Evolutionary conservation across 768 basidiomycete genomes (phyloP).

Genomic region (Lenzites betulinus): DNA sequence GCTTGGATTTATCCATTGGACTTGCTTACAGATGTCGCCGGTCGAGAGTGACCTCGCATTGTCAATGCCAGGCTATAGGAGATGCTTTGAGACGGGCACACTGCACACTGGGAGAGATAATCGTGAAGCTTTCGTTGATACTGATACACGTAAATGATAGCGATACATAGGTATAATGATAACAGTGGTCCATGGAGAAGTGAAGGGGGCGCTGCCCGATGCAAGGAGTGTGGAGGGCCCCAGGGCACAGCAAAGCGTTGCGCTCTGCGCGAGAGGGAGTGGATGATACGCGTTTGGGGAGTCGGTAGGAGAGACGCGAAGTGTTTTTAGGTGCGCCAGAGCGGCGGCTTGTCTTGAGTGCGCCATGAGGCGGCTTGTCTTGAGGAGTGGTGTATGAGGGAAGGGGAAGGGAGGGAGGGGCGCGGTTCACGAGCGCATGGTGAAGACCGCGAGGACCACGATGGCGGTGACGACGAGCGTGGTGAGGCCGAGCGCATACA

Average conservation of each 20-base stretch:
- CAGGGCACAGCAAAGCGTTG: no score
- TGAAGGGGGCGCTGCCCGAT: neutral
- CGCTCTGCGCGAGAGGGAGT: no score
- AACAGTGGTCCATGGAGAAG: neutral
- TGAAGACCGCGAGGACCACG: slow-evolving; percentile 3
- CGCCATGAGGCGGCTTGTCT: neutral
- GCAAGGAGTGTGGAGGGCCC: no score
- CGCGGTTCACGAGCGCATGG: slow-evolving; percentile 22
- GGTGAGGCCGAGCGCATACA: slow-evolving; percentile 29
- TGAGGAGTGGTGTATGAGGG: neutral
- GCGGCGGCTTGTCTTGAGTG: neutral
- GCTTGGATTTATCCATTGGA: no score
- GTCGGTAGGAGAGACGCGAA: no score
- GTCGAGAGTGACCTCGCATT: no score
- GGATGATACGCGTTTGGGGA: no score
- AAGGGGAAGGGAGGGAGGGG: neutral
- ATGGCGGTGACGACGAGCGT: slow-evolving; percentile 19
- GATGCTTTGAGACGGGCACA: no score
- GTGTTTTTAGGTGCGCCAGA: neutral
- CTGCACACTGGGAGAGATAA: no score
- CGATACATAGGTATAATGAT: slow-evolving; percentile 4
- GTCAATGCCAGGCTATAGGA: no score
- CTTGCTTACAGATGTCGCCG: no score
- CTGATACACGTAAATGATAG: neutral
- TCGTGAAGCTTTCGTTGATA: no score